Base-by-base conservation (phyloP, 1,284 basidiomycete species). In the Heterobasidion irregulare region DNA sequence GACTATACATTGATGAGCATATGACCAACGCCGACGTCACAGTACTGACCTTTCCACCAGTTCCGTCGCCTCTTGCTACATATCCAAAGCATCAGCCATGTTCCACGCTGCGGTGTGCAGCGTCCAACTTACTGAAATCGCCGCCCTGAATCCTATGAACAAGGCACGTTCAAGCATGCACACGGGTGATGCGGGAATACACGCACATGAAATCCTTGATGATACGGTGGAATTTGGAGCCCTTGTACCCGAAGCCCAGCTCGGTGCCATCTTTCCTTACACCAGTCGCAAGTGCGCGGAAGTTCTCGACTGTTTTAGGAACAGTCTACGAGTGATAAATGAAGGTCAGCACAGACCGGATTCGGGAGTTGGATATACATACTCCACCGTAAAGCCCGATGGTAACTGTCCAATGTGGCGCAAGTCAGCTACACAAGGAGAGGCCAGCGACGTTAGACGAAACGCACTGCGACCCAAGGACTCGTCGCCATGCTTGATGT, bases 401-500 rank as follows among this genome's bases (percentile, higher is more conserved):
- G 44, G 82, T 80, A 63, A 95, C 88, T 91, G 15, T 16, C 5
- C 15, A 50, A 6, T 44, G 13, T 13, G 3, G 12, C 41, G 6
- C 12, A 44, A 5, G 47, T 10, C 47, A 49, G 16, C 61, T 16
- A 34, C 35, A 18, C 47, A 53, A 16, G 47, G 60, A 61, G 36
- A 55, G 54, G 56, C 59, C 34, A 79, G n/a, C 8, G 38, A 41
- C 10, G 6, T 41, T 10, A 41, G 4, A 2, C 12, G n/a, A n/a
- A n/a, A 41, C 86, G 63, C 64, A 92, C 89, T 77, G 59, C 93
- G 83, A 57, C 94, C 94, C 38, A 97, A 58, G 51, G 84, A 75
- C 70, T 89, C 77, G 68, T 87, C 91, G 34, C 92, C 92, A 71
- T 96, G 92, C 65, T 89, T 84, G 59, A 97, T 86, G 72, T 97